A percentile compares a stretch with the other conserved stretches of the same genome.
Conservation (phyloP, 192 early-diverging fungal genomes). For the Coemansia aciculifera region DNA sequence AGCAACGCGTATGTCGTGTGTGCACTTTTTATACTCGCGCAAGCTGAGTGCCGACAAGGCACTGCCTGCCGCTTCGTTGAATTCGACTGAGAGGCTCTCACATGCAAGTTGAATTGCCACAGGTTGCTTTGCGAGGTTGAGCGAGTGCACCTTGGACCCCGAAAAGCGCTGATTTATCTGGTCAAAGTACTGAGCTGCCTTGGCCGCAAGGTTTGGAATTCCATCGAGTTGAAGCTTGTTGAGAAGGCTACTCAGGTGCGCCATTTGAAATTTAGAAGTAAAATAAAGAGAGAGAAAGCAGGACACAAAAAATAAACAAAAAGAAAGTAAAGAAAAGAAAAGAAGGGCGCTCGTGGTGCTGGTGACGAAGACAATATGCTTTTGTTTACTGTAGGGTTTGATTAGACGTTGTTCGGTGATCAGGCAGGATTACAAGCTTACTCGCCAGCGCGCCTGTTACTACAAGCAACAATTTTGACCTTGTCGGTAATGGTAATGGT, state of each 20-base stretch:
- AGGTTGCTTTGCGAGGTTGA: slow-evolving; percentile 28
- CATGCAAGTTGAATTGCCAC: slow-evolving; percentile 51
- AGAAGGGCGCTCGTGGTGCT: not conserved
- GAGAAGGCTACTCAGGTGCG: slow-evolving; percentile 27
- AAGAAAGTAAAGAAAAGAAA: too few species aligned
- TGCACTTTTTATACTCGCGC: slow-evolving; percentile 27
- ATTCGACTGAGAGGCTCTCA: slow-evolving; percentile 37
- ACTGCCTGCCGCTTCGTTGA: slow-evolving; percentile 48
- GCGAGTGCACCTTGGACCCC: slow-evolving; percentile 17
- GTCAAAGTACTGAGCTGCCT: slow-evolving; percentile 49
- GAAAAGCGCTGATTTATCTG: slow-evolving; percentile 33
- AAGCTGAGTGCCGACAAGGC: slow-evolving; percentile 32
- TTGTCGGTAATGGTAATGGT: slow-evolving; percentile 71
- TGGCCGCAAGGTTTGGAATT: slow-evolving; percentile 35
- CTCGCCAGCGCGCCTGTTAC: slow-evolving; percentile 75
- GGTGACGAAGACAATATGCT: not conserved
- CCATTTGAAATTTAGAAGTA: slow-evolving; percentile 14
- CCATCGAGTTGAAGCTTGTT: slow-evolving; percentile 35
- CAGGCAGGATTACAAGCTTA: slow-evolving; percentile 9
- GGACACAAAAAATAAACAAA: too few species aligned
- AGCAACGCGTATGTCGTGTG: slow-evolving; percentile 31
- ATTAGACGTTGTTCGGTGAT: not conserved
- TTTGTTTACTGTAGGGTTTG: not conserved
- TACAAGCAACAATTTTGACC: slow-evolving; percentile 95
- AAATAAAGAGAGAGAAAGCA: not conserved